Conservation (phyloP, 257 asterid genomes). For the Parsonsia alboflavescens region DNA sequence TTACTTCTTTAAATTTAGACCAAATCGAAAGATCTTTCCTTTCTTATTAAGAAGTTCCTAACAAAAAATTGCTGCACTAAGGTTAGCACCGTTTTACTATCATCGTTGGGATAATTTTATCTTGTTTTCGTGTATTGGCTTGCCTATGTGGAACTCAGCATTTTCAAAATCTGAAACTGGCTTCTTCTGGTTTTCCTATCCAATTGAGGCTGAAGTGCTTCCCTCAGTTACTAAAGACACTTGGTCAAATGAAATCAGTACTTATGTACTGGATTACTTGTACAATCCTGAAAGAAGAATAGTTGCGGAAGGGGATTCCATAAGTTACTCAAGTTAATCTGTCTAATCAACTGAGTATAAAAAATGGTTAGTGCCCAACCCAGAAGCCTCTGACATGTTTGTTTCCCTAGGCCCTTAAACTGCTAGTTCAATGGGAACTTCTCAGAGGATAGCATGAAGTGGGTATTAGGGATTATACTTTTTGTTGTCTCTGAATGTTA, state of each 20-base stretch:
- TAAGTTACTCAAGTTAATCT: neutral
- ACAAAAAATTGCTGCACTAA: too few relatives aligned
- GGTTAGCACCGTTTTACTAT: too few relatives aligned
- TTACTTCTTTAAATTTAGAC: too few relatives aligned
- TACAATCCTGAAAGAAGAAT: neutral
- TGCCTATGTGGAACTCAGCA: neutral
- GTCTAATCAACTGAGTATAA: neutral
- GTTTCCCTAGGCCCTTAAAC: neutral
- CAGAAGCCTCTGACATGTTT: neutral
- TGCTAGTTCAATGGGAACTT: neutral
- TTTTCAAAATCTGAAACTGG: neutral
- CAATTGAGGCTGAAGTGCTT: too few relatives aligned
- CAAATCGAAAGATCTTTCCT: too few relatives aligned
- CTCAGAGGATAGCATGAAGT: neutral
- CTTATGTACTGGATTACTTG: neutral
- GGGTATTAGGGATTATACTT: neutral
- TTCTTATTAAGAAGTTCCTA: neutral
- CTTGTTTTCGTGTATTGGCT: neutral
- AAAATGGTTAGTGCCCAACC: neutral
- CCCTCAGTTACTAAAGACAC: too few relatives aligned
- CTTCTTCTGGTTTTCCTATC: neutral
- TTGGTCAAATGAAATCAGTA: neutral
- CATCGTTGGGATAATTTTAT: neutral
- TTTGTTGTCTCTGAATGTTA: neutral
- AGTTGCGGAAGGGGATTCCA: neutral